phyloP scores from a whole-genome alignment of 2,329 filamentous ascomycete genomes.

The Cercospora sojina region DNA sequence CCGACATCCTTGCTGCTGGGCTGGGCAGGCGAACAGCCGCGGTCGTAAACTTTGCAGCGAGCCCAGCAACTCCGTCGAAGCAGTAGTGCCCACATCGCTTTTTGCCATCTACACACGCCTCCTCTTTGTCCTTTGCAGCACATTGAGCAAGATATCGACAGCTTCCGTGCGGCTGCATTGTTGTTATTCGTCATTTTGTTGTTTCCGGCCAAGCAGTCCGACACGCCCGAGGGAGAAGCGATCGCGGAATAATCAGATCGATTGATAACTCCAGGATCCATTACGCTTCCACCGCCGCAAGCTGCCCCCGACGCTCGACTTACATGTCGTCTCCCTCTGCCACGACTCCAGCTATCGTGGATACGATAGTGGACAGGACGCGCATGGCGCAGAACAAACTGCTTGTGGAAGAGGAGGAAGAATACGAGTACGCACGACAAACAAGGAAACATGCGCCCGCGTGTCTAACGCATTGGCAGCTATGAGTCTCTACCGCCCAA shows the following conservation, averaged over 20 bases:
- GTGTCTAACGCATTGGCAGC: conserved; percentile 44
- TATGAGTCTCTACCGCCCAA: conserved; percentile 95
- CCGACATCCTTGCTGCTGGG: conserved; percentile 2
- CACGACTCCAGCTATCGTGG: conserved; percentile 22
- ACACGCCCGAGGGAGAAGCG: not conserved
- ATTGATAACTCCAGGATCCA: conserved; percentile 11
- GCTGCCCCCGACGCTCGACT: not conserved
- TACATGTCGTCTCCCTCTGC: conserved; percentile 22
- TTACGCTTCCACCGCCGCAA: not conserved
- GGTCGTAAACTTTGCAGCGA: conserved; percentile 1
- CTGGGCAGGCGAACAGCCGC: not conserved
- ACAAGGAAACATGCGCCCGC: conserved; percentile 1
- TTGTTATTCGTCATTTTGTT: not conserved
- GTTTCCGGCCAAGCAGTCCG: not conserved
- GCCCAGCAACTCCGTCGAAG: not conserved
- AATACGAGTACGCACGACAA: conserved; percentile 39
- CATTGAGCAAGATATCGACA: not conserved
- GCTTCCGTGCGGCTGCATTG: not conserved
- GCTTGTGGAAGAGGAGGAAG: conserved; percentile 36
- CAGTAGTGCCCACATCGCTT: not conserved
- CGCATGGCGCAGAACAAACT: conserved; percentile 36
- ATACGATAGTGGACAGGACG: conserved; percentile 20
- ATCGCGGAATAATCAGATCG: conserved; percentile 6
- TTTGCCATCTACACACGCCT: not conserved
- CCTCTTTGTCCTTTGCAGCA: not conserved